Conservation (phyloP, 331 rosid species). For the Arachis monticola region DNA sequence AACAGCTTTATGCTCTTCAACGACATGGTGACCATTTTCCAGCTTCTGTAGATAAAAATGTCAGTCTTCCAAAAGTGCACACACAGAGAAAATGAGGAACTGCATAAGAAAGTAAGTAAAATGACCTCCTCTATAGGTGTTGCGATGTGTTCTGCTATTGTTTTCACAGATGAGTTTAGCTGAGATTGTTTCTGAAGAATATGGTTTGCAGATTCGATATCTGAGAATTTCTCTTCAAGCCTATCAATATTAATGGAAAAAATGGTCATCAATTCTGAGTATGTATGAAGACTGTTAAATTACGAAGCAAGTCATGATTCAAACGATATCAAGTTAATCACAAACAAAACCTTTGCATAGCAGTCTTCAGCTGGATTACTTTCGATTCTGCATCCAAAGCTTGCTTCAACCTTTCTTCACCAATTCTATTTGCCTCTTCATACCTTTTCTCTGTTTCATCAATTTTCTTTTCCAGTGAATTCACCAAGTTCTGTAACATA, state of each 20-base stretch:
- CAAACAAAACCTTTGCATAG: conserved; percentile 73
- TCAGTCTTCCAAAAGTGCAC: conserved; percentile 8
- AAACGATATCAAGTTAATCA: conserved; percentile 24
- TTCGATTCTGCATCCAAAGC: conserved; percentile 85
- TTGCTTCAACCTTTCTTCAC: conserved; percentile 85
- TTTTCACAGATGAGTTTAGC: conserved; percentile 61
- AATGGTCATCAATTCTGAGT: conserved; percentile 9
- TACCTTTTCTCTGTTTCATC: conserved; percentile 79
- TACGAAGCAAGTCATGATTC: not conserved
- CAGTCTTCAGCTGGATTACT: conserved; percentile 68
- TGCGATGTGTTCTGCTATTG: conserved; percentile 57
- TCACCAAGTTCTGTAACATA: conserved; percentile 65
- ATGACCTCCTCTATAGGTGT: conserved; percentile 52
- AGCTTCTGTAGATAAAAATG: conserved; percentile 55
- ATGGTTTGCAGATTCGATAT: conserved; percentile 70
- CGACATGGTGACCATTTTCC: conserved; percentile 70
- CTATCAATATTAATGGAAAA: conserved; percentile 45
- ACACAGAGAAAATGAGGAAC: conserved; percentile 16
- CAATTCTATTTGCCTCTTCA: conserved; percentile 68
- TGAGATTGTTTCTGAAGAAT: conserved; percentile 64
- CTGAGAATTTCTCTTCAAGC: conserved; percentile 82
- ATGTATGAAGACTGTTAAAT: not conserved
- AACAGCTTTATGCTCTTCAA: conserved; percentile 52
- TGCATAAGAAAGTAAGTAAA: conserved; percentile 18
- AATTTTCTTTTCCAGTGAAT: conserved; percentile 79